Conservation (phyloP, 306 rosid species). For the Trichosanthes truncata region DNA sequence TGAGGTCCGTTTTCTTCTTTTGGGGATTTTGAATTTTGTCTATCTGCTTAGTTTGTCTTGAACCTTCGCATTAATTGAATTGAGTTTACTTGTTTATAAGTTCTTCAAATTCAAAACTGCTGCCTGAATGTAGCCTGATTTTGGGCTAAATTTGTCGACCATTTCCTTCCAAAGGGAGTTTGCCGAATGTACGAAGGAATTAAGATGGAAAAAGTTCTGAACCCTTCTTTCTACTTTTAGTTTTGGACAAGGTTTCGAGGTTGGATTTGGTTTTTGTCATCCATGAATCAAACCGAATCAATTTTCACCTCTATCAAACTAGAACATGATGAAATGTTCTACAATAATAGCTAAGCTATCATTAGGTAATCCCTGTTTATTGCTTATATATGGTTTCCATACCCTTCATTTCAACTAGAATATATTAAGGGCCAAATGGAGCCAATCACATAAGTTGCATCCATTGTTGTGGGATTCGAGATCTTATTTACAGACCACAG, state of each 20-base stretch:
- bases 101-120: not conserved
- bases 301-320: not conserved
- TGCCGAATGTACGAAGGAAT: not conserved
- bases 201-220: not conserved
- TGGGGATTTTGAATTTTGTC: not conserved
- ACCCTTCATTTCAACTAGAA: no score
- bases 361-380: not conserved
- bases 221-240: not conserved
- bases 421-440: not conserved
- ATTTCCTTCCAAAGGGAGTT: not conserved
- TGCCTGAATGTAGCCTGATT: not conserved
- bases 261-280: not conserved
- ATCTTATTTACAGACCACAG: not conserved
- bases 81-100: not conserved
- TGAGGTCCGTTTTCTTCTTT: conserved; percentile 35
- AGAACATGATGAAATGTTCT: not conserved
- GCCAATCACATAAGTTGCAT: not conserved
- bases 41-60: not conserved
- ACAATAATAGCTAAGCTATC: not conserved
- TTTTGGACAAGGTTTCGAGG: not conserved
- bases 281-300: not conserved
- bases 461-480: not conserved
- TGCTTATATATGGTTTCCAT: not conserved
- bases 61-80: not conserved
- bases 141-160: not conserved